phyloP scores from a whole-genome alignment of 2,329 filamentous ascomycete species.

The Colletotrichum shisoi region DNA sequence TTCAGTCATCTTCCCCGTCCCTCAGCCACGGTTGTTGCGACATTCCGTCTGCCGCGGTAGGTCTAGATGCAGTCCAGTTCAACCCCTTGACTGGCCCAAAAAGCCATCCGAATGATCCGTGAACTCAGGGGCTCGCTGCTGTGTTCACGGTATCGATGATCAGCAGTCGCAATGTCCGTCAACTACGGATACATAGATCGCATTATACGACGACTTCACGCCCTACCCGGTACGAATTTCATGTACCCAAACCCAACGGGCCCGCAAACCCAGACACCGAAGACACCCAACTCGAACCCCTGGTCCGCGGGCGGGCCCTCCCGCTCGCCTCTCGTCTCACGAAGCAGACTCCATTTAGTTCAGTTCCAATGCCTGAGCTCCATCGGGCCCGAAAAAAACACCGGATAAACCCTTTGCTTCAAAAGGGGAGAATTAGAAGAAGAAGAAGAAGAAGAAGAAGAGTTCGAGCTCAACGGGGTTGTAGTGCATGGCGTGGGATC shows the following conservation, averaged over 20 bases:
- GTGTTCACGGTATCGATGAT: not conserved
- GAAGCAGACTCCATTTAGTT: not conserved
- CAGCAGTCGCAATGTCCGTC: not conserved
- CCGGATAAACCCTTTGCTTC: not conserved
- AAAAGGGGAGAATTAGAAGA: not conserved
- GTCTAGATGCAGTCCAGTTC: not conserved
- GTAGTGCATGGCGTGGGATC: slow-evolving; percentile 7
- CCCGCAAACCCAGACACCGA: no score
- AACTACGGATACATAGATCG: not conserved
- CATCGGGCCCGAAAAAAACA: not conserved
- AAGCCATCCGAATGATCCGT: not conserved
- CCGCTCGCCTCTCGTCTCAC: slow-evolving; percentile 24
- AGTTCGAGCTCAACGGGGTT: not conserved
- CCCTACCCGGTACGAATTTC: not conserved
- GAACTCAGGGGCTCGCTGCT: not conserved
- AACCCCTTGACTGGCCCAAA: not conserved
- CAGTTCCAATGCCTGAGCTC: slow-evolving; percentile 2
- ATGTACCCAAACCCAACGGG: not conserved
- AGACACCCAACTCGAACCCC: slow-evolving; percentile 12
- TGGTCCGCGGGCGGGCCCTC: slow-evolving; percentile 25
- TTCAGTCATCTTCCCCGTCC: not conserved
- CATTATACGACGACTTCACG: slow-evolving; percentile 1
- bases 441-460: no score
- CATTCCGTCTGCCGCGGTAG: slow-evolving; percentile 17
- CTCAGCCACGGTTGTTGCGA: slow-evolving; percentile 5